A percentile compares a stretch with the other conserved stretches of the same genome.
These are phyloP conservation scores for Plasmodium gonderi DNA, from an alignment of 169 alveolate species.

Conservation along the genomic window DNA sequence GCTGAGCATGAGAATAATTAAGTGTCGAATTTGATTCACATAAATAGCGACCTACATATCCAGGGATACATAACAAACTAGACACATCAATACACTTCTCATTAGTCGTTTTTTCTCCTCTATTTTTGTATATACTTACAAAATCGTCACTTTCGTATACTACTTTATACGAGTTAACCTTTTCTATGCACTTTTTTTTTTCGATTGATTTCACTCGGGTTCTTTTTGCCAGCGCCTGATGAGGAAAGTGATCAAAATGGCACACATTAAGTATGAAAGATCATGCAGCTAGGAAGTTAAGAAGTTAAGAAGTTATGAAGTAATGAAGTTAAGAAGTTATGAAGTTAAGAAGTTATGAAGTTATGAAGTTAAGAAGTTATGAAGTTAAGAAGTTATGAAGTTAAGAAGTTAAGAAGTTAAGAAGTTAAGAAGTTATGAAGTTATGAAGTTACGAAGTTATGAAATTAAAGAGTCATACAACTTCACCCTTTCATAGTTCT, in stretches of 20 bases:
- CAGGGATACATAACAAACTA: constrained; percentile 63
- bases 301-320: too few relatives aligned
- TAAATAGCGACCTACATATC: constrained; percentile 47
- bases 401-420: too few relatives aligned
- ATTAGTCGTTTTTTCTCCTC: background rate
- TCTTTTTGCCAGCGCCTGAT: background rate
- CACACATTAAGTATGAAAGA: background rate
- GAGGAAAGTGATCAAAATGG: background rate
- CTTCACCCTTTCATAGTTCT: too few relatives aligned
- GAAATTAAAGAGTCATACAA: too few relatives aligned
- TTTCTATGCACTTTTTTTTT: constrained; percentile 26
- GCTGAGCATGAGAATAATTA: background rate
- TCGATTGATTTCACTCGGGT: constrained; percentile 7
- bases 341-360: too few relatives aligned
- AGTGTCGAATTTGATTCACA: constrained; percentile 33
- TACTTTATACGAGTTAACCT: constrained; percentile 20
- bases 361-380: too few relatives aligned
- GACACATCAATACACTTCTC: constrained; percentile 20
- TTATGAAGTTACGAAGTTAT: too few relatives aligned
- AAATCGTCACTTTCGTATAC: constrained; percentile 28
- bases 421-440: too few relatives aligned
- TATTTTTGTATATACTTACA: constrained; percentile 38
- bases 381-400: too few relatives aligned
- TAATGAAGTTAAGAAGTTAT: too few relatives aligned
- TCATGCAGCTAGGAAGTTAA: background rate